Evolutionary conservation across 345 rosid species (phyloP), one percentile per base, ranked within the genome.

Genomic region (Boechera retrofracta): DNA sequence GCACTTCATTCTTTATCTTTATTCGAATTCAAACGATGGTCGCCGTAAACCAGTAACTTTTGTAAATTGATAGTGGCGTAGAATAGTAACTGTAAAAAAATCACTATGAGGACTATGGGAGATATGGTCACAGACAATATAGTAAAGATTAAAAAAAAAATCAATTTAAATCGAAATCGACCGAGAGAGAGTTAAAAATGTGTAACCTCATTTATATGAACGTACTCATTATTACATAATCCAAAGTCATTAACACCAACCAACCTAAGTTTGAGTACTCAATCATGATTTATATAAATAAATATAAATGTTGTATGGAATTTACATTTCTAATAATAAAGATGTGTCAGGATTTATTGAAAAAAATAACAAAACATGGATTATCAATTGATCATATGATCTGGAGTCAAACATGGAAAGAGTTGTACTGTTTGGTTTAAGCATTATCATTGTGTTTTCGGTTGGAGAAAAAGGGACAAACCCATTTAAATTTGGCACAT

Each of bases 331-430:
- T 12, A 18, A 35, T 18, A 28, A 31, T 31, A 73, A 42, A 48
- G 11, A 45, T n/a, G 60, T 58, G 67, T 58, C 52, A 58, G 72
- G 41, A 57, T 4, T 49, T 6, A 35, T 10, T 6, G 49, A 9
- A 64, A 65, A 35, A 18, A 26, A 35, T 15, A 5, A 13, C 2
- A 28, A 41, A 53, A 26, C 2, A 68, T 59, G 55, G 47, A 26
- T 49, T 10, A 76, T 31, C 35, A 51, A 28, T 35, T 38, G 51
- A 57, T 7, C 42, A 66, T 51, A 32, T 41, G 26, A 68, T 59
- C 7, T 21, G 57, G 71, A 69, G 74, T 69, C 64, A 76, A 69
- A 76, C 64, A 69, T 76, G 56, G 56, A 69, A 60, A 61, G 45
- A 41, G 48, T 58, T 41, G 69, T 76, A 61, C 68, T 52, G 24